phyloP scores from a whole-genome alignment of 257 asterid species.

The Jacaranda mimosifolia region DNA sequence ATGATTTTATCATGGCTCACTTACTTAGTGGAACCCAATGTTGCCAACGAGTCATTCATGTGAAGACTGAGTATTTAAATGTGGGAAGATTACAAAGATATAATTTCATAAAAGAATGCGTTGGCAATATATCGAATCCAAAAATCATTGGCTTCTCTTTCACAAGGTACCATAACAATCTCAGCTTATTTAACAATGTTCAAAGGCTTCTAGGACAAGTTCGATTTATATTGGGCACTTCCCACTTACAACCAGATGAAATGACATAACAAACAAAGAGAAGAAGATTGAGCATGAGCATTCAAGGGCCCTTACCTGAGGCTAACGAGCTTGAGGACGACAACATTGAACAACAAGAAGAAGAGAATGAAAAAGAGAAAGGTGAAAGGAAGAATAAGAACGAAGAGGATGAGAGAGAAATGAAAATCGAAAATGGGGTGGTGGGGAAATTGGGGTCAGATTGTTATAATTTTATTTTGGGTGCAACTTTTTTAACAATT shows the following conservation, averaged over 20 bases:
- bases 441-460: too few species aligned
- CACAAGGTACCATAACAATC: not conserved
- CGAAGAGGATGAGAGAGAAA: too few species aligned
- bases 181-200: not conserved
- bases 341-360: too few species aligned
- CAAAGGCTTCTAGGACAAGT: not conserved
- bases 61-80: not conserved
- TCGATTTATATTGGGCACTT: not conserved
- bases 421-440: too few species aligned
- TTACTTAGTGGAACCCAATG: not conserved
- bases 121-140: not conserved
- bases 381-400: too few species aligned
- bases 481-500: too few species aligned
- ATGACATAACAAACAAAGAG: not conserved
- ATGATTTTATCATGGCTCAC: not conserved
- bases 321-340: too few species aligned
- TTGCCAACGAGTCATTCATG: not conserved
- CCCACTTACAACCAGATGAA: not conserved
- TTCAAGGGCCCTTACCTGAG: too few species aligned
- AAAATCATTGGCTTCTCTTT: not conserved
- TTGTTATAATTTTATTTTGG: too few species aligned
- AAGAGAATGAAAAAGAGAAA: too few species aligned
- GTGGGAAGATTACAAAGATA: not conserved
- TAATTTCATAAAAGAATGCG: not conserved
- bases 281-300: conserved; percentile 23